Conservation (phyloP, 805 yeast species). For the Candida arabinofermentans region DNA sequence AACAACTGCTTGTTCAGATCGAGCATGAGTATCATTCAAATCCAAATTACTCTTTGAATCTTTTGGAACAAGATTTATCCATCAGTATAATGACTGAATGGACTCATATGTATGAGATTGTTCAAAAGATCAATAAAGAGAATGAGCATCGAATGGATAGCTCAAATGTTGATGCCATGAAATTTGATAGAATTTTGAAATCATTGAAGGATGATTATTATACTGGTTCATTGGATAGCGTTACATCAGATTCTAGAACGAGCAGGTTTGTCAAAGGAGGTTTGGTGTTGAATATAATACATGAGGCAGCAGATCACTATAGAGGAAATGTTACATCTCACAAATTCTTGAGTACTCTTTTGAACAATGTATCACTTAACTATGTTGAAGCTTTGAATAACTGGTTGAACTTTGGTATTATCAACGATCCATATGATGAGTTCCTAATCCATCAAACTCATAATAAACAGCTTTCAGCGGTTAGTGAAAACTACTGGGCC, state of each 20-base stretch:
- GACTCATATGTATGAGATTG: conserved; percentile 55
- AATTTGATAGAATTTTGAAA: conserved; percentile 29
- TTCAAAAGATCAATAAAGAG: conserved; percentile 46
- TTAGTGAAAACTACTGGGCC: conserved; percentile 63
- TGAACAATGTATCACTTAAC: conserved; percentile 54
- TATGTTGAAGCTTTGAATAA: conserved; percentile 64
- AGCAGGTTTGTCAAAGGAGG: conserved; percentile 76
- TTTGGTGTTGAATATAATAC: conserved; percentile 56
- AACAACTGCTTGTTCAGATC: conserved; percentile 34
- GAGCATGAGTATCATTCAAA: conserved; percentile 51
- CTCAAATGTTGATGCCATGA: conserved; percentile 24
- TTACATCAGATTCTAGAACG: conserved; percentile 47
- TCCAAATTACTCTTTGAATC: conserved; percentile 52
- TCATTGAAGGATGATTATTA: conserved; percentile 39
- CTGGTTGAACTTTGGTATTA: conserved; percentile 76
- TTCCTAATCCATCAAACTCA: conserved; percentile 57
- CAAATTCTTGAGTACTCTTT: conserved; percentile 47
- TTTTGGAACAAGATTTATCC: conserved; percentile 49
- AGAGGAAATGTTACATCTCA: conserved; percentile 63
- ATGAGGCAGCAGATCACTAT: conserved; percentile 48
- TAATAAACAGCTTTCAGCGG: conserved; percentile 5
- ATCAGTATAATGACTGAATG: conserved; percentile 36
- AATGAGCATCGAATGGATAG: conserved; percentile 36
- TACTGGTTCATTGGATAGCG: conserved; percentile 44
- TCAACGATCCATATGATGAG: conserved; percentile 79